Evolutionary conservation across 2,329 filamentous ascomycete species (phyloP).

Genomic region (Corinectria fuckeliana): DNA sequence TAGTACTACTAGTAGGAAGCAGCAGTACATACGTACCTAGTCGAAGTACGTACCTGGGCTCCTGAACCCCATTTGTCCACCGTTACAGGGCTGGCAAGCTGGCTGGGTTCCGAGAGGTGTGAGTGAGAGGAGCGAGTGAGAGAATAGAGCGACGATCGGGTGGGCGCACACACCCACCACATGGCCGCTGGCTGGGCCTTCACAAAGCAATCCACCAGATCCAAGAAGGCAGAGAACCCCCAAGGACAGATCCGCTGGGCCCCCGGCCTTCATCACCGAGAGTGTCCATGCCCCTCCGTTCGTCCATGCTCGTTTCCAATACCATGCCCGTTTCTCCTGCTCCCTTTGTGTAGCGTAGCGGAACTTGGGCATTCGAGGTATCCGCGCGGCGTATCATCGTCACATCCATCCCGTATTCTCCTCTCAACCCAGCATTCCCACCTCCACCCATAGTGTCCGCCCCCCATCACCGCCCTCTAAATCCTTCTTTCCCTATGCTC

Average conservation of each 20-base stretch:
- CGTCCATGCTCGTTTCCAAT: neutral
- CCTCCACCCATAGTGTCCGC: conserved; percentile 11
- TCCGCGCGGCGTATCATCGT: conserved; percentile 15
- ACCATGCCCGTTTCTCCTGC: neutral
- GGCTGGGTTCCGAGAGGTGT: neutral
- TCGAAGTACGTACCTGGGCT: no score
- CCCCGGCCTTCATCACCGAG: neutral
- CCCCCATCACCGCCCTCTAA: conserved; percentile 16
- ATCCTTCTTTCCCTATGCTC: conserved; percentile 11
- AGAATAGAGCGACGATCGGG: no score
- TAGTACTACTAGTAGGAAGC: neutral
- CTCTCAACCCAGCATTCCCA: conserved; percentile 14
- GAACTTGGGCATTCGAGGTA: no score
- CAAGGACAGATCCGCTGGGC: neutral
- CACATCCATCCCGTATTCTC: conserved; percentile 18
- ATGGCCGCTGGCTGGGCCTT: neutral
- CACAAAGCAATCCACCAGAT: neutral
- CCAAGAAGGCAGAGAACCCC: neutral
- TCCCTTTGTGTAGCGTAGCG: no score
- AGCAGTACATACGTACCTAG: neutral
- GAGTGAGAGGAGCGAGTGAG: neutral
- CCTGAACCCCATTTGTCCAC: no score
- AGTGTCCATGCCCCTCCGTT: neutral
- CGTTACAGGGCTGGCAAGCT: no score
- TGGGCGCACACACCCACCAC: no score